phyloP scores from a whole-genome alignment of 768 basidiomycete genomes.

The Boletus huronensis region DNA sequence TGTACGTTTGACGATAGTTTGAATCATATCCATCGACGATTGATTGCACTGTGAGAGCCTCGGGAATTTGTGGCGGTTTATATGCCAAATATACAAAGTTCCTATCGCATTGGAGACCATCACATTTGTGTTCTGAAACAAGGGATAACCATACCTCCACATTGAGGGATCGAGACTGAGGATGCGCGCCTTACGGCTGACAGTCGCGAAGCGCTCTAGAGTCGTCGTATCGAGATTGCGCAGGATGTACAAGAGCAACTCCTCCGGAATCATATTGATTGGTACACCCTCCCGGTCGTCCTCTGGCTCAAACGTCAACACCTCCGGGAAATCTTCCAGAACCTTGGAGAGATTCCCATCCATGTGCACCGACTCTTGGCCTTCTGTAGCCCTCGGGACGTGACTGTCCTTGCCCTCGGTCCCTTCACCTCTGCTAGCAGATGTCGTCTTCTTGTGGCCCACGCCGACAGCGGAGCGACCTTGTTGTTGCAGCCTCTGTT shows the following conservation, averaged over 20 bases:
- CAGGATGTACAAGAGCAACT: constrained; percentile 69
- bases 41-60: constrained; percentile 44
- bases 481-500: constrained; percentile 32
- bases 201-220: constrained; percentile 74
- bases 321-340: constrained; percentile 45
- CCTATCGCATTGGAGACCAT: constrained; percentile 35
- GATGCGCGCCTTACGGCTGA: constrained; percentile 71
- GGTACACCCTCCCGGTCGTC: constrained; percentile 57
- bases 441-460: constrained; percentile 66
- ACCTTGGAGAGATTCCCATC: constrained; percentile 47
- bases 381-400: constrained; percentile 61
- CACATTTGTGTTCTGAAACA: not conserved
- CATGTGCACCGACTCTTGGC: constrained; percentile 8
- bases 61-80: constrained; percentile 69
- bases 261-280: constrained; percentile 66
- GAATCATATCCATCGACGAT: constrained; percentile 51
- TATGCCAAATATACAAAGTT: constrained; percentile 63
- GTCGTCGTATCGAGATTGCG: constrained; percentile 58
- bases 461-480: constrained; percentile 32
- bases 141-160: constrained; percentile 61
- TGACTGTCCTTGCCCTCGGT: constrained; percentile 65
- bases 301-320: constrained; percentile 63
- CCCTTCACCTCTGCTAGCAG: constrained; percentile 67
- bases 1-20: constrained; percentile 72
- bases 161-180: constrained; percentile 65